Conservation (phyloP, 305 asterid species). For the Solanum hybrid region DNA sequence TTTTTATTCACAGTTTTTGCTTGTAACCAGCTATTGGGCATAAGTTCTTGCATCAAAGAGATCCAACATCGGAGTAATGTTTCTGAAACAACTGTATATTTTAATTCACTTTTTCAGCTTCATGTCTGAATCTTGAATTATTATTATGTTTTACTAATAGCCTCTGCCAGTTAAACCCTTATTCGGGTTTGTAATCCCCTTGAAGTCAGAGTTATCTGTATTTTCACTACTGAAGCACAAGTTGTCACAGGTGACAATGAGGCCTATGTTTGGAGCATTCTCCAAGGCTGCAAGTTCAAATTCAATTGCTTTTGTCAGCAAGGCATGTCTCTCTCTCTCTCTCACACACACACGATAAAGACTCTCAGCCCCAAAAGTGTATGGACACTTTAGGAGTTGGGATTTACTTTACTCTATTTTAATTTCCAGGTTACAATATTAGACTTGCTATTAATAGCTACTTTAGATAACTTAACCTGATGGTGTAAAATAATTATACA, state of each 20-base stretch:
- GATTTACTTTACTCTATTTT: background rate
- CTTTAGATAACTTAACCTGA: background rate
- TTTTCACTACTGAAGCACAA: background rate
- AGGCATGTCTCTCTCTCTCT: slow-evolving; percentile 25
- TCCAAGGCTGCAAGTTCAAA: slow-evolving; percentile 79
- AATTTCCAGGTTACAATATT: background rate
- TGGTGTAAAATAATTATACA: background rate
- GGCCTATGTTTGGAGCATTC: slow-evolving; percentile 97
- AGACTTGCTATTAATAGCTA: background rate
- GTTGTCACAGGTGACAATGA: slow-evolving; percentile 61
- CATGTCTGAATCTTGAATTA: background rate
- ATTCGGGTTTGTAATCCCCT: background rate
- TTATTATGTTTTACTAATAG: background rate
- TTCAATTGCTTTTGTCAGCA: slow-evolving; percentile 89
- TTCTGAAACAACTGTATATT: background rate
- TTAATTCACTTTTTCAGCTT: background rate
- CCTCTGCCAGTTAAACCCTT: background rate
- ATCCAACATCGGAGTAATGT: background rate
- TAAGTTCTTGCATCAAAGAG: background rate
- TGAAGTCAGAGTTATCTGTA: background rate
- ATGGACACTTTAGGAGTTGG: background rate
- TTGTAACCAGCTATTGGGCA: background rate
- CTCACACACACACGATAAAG: background rate
- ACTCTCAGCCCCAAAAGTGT: background rate
- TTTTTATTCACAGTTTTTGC: background rate